Evolutionary conservation across 2,329 filamentous ascomycete genomes (phyloP).

Genomic region (Phialemoniopsis sp.): DNA sequence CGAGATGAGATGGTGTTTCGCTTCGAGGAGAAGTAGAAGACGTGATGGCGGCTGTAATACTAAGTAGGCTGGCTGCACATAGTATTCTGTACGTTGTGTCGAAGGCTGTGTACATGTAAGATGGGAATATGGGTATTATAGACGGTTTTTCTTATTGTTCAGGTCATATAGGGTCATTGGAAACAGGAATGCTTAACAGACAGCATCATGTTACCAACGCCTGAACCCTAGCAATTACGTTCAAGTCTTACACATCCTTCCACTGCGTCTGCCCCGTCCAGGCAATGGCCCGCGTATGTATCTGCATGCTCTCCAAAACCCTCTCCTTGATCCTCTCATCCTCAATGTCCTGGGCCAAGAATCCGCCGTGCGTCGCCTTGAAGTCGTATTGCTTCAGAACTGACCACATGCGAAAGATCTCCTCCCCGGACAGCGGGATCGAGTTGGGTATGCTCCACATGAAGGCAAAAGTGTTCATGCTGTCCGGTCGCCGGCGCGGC

Average conservation of each 20-base stretch:
- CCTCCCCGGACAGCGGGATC: constrained; percentile 65
- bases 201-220: too few species aligned
- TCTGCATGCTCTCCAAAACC: constrained; percentile 73
- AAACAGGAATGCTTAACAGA: too few species aligned
- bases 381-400: constrained; percentile 60
- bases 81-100: too few species aligned
- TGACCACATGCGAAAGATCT: constrained; percentile 67
- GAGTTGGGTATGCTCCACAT: constrained; percentile 75
- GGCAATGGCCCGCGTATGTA: constrained; percentile 55
- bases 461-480: constrained; percentile 58
- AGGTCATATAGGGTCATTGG: too few species aligned
- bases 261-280: constrained; percentile 35
- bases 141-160: too few species aligned
- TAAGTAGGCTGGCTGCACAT: too few species aligned
- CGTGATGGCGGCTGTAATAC: too few species aligned
- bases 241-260: constrained; percentile 5
- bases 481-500: constrained; percentile 29
- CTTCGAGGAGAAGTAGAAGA: background rate
- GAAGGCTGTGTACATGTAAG: too few species aligned
- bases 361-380: constrained; percentile 62
- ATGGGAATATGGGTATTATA: too few species aligned
- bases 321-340: constrained; percentile 54
- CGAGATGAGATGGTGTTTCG: constrained; percentile 40
- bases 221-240: background rate
- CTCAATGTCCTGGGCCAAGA: constrained; percentile 59